A percentile compares a stretch with the other conserved stretches of the same genome.
phyloP scores from a whole-genome alignment of 352 stramenopile species.

The Thalassiosira ordinaria region DNA sequence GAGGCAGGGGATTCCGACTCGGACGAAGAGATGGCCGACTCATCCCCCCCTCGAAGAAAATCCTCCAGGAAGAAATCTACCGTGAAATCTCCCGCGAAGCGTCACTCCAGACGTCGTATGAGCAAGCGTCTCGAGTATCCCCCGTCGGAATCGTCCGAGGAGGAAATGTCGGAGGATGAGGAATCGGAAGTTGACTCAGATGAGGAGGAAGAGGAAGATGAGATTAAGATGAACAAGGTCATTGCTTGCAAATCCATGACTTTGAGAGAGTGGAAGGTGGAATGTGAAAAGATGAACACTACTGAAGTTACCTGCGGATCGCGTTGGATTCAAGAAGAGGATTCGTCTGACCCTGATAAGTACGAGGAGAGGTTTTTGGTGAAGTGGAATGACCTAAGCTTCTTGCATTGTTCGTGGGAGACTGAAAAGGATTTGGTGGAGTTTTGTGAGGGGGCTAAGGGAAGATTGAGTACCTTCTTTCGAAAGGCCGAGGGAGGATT shows the following conservation, averaged over 20 bases:
- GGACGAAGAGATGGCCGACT: neutral
- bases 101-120: slow-evolving; percentile 53
- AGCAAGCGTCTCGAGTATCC: slow-evolving; percentile 44
- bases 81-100: slow-evolving; percentile 62
- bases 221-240: slow-evolving; percentile 81
- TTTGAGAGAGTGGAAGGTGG: slow-evolving; percentile 70
- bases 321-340: slow-evolving; percentile 78
- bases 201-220: slow-evolving; percentile 52
- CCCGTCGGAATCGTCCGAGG: slow-evolving; percentile 27
- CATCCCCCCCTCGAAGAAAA: slow-evolving; percentile 4
- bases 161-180: slow-evolving; percentile 30
- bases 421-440: slow-evolving; percentile 94
- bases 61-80: slow-evolving; percentile 10
- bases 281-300: slow-evolving; percentile 83
- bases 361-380: slow-evolving; percentile 96
- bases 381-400: slow-evolving; percentile 98
- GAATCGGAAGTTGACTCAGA: slow-evolving; percentile 34
- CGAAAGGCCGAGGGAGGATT: slow-evolving; percentile 71
- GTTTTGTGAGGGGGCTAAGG: slow-evolving; percentile 87
- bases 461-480: slow-evolving; percentile 88
- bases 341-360: slow-evolving; percentile 68
- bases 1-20: neutral
- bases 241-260: slow-evolving; percentile 83
- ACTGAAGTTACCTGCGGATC: slow-evolving; percentile 84
- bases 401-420: slow-evolving; percentile 98